Evolutionary conservation across 1,139 yeast species (phyloP), one percentile per base, ranked within the genome.

Genomic region (Trichomonascaceae sp.): DNA sequence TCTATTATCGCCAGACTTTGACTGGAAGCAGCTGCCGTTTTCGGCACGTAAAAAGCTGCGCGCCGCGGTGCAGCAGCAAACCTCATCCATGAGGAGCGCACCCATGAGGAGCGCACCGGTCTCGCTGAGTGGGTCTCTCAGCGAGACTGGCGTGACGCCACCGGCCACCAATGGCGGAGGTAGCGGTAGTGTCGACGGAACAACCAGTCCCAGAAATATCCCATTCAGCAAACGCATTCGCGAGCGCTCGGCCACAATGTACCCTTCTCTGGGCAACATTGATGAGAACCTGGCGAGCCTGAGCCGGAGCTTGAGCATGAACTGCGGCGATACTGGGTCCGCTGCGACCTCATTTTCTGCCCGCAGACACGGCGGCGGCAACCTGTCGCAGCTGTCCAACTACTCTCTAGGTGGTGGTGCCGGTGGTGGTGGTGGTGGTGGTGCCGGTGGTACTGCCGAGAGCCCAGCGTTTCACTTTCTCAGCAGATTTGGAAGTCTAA

Each of bases 391-490:
- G 6, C 23, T 6, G 11, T 20, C 23, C 11, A 20, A 11, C 11
- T 8, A 11, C 6, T 20, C 23, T 8, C 11, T 20, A 8, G 23
- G 23, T 11, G 23, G 23, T 8, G 23, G 9, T 11, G 23, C 23
- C 11, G n/a, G n/a, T n/a, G n/a, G n/a, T n/a, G n/a, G n/a, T n/a
- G n/a, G n/a, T n/a, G 25, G 8, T 20, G 25, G n/a, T n/a, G 9
- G n/a, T 20, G 8, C 25, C n/a, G 25, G 25, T 20, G 25, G 25
- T 20, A 26, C 11, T n/a, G 36, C 44, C 4, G 56, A 54, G 6
- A 60, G 65, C 1, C 57, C 65, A 2, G 67, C 67, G n/a, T 54
- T 60, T 13, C 61, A 55, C 38, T 62, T 49, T 37, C 42, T 62
- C 26, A 54, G 59, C 37, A 48, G 62, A 13, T 57, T 62, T 38